These are phyloP conservation scores for Escovopsis sp. DNA, from an alignment of 2,329 filamentous ascomycete species.

Conservation along the genomic window DNA sequence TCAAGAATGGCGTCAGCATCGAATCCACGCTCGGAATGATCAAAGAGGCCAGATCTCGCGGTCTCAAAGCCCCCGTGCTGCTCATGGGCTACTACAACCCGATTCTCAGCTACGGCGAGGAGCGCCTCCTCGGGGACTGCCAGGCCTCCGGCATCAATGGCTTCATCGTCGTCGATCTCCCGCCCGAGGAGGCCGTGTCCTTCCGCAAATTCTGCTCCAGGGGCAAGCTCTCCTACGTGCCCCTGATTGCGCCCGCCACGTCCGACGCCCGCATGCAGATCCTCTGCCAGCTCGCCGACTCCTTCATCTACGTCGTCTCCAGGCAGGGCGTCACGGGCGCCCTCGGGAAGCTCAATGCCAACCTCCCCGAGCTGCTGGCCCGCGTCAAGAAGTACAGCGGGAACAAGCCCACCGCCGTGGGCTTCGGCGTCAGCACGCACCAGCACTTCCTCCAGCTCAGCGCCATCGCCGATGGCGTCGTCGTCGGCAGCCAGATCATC, in stretches of 20 bases:
- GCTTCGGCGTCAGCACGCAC: constrained; percentile 89
- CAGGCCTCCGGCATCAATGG: constrained; percentile 78
- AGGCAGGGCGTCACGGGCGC: constrained; percentile 94
- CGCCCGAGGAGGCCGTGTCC: constrained; percentile 85
- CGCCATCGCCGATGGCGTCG: constrained; percentile 77
- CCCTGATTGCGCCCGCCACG: constrained; percentile 88
- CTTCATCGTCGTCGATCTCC: constrained; percentile 92
- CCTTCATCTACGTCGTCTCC: constrained; percentile 97
- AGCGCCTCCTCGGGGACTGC: constrained; percentile 72
- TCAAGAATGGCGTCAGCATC: constrained; percentile 79
- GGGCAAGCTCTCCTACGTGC: constrained; percentile 82
- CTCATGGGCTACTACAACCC: constrained; percentile 99
- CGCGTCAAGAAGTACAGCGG: constrained; percentile 88
- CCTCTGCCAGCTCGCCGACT: constrained; percentile 91
- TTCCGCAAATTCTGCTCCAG: constrained; percentile 75
- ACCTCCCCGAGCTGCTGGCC: constrained; percentile 65
- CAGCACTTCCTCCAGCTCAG: constrained; percentile 86
- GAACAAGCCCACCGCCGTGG: constrained; percentile 78
- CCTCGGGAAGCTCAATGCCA: constrained; percentile 64
- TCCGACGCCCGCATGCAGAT: constrained; percentile 89
- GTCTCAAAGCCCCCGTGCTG: constrained; percentile 68
- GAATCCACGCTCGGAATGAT: constrained; percentile 69
- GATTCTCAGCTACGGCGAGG: constrained; percentile 84
- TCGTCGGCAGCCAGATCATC: constrained; percentile 93
- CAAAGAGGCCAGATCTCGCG: constrained; percentile 59